phyloP scores from a whole-genome alignment of 2,329 filamentous ascomycete species.

The Dothiorella sarmentorum region DNA sequence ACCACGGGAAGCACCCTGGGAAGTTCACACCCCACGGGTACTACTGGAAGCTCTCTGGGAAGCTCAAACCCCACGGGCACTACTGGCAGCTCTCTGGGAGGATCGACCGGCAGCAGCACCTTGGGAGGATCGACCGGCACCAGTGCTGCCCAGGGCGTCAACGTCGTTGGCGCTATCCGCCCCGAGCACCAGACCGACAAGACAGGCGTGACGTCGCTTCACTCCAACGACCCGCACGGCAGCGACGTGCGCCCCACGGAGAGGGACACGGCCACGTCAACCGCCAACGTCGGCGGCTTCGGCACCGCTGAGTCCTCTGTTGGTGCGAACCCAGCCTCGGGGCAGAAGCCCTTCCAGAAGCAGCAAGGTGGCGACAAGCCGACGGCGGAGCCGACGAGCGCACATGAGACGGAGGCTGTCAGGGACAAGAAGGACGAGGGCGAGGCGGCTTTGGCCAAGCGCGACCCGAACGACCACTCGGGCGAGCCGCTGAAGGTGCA shows the following conservation, averaged over 20 bases:
- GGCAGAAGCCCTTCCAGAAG: constrained; percentile 25
- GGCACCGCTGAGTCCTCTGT: constrained; percentile 24
- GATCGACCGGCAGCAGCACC: not conserved
- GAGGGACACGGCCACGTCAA: constrained; percentile 13
- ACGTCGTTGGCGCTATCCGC: constrained; percentile 22
- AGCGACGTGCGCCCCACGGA: constrained; percentile 32
- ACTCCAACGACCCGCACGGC: constrained; percentile 27
- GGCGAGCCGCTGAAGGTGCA: constrained; percentile 30
- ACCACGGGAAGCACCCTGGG: no score
- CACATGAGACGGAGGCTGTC: constrained; percentile 26
- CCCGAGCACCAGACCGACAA: constrained; percentile 27
- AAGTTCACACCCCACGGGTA: no score
- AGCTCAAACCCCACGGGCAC: no score
- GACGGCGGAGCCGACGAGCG: constrained; percentile 25
- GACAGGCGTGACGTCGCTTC: constrained; percentile 30
- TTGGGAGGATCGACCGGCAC: not conserved
- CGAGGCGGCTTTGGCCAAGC: constrained; percentile 23
- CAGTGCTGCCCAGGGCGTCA: constrained; percentile 18
- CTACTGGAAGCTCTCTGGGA: no score
- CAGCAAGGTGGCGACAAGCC: constrained; percentile 38
- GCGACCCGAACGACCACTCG: constrained; percentile 27
- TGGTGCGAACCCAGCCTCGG: constrained; percentile 24
- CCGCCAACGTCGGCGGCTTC: constrained; percentile 13
- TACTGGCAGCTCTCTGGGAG: no score
- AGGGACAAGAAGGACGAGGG: constrained; percentile 23